Evolutionary conservation across 2,329 filamentous ascomycete species (phyloP).

Genomic region (Dendryphion nanum): DNA sequence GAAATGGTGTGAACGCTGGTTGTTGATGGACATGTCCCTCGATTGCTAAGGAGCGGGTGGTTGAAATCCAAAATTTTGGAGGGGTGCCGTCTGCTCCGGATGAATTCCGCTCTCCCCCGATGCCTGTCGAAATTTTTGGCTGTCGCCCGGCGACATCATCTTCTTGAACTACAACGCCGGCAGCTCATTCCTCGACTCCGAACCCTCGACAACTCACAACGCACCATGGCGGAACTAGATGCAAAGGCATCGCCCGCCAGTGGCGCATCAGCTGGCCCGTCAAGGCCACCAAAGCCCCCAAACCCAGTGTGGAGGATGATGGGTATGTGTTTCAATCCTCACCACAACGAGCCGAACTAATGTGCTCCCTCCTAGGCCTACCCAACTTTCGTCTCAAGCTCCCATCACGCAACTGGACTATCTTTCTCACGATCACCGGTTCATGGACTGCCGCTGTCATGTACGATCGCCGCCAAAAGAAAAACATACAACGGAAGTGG

Average conservation of each 20-base stretch:
- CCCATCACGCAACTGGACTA: constrained; percentile 96
- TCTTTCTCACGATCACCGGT: constrained; percentile 80
- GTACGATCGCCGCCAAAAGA: constrained; percentile 92
- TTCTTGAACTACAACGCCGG: too few relatives aligned
- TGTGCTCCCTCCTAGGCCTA: constrained; percentile 57
- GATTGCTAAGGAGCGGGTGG: too few relatives aligned
- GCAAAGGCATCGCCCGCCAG: constrained; percentile 25
- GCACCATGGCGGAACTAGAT: constrained; percentile 30
- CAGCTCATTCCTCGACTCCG: too few relatives aligned
- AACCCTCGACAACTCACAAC: background rate
- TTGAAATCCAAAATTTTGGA: too few relatives aligned
- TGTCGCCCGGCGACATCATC: background rate
- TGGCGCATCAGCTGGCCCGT: constrained; percentile 15
- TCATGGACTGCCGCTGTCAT: constrained; percentile 77
- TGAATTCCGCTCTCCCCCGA: background rate
- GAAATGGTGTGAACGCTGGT: too few relatives aligned
- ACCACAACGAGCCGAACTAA: constrained; percentile 7
- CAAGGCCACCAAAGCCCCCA: constrained; percentile 30
- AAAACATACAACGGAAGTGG: constrained; percentile 82
- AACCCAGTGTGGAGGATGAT: constrained; percentile 42
- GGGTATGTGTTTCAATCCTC: constrained; percentile 21
- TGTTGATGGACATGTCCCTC: too few relatives aligned
- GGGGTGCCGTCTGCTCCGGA: too few relatives aligned
- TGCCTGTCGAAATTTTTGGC: background rate
- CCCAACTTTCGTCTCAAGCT: constrained; percentile 80